A percentile compares a stretch with the other conserved stretches of the same genome.
These are phyloP conservation scores for Alternaria brassicicola DNA, from an alignment of 2,329 filamentous ascomycete genomes.

Conservation along the genomic window DNA sequence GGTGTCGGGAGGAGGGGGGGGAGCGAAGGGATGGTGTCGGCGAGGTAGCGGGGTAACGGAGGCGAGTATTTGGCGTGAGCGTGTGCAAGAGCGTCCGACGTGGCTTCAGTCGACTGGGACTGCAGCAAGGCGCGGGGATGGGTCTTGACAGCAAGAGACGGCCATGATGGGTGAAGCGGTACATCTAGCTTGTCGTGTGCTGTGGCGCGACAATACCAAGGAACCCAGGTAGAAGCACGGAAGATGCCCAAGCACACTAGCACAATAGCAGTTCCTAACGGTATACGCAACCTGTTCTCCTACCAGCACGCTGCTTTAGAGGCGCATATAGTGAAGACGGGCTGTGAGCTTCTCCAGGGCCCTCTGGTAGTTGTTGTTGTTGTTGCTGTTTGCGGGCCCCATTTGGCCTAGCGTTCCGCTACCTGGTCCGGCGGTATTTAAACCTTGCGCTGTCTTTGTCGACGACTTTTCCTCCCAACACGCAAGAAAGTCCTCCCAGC, in stretches of 20 bases:
- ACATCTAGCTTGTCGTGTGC: constrained; percentile 34
- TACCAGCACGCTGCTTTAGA: not conserved
- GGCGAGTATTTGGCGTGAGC: constrained; percentile 31
- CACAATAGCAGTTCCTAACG: not conserved
- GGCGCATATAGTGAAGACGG: not conserved
- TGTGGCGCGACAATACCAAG: constrained; percentile 14
- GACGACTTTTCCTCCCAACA: constrained; percentile 25
- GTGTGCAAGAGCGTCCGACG: constrained; percentile 35
- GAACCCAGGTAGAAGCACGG: constrained; percentile 12
- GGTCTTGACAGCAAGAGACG: constrained; percentile 12
- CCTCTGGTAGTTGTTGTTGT: not conserved
- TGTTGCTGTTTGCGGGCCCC: not conserved
- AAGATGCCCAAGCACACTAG: not conserved
- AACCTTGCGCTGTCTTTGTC: constrained; percentile 4
- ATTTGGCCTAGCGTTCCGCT: not conserved
- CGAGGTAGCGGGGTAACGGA: constrained; percentile 38
- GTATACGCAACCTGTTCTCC: not conserved
- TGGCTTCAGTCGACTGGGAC: constrained; percentile 18
- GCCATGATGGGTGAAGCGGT: constrained; percentile 44
- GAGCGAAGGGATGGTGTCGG: constrained; percentile 18
- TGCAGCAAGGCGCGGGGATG: constrained; percentile 33
- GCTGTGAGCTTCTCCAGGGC: not conserved
- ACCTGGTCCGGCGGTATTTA: not conserved
- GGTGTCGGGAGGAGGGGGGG: constrained; percentile 23
- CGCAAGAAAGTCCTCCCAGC: constrained; percentile 46